A percentile compares a stretch with the other conserved stretches of the same genome.
phyloP scores from a whole-genome alignment of 2,329 filamentous ascomycete genomes.

The Colletotrichum horii region DNA sequence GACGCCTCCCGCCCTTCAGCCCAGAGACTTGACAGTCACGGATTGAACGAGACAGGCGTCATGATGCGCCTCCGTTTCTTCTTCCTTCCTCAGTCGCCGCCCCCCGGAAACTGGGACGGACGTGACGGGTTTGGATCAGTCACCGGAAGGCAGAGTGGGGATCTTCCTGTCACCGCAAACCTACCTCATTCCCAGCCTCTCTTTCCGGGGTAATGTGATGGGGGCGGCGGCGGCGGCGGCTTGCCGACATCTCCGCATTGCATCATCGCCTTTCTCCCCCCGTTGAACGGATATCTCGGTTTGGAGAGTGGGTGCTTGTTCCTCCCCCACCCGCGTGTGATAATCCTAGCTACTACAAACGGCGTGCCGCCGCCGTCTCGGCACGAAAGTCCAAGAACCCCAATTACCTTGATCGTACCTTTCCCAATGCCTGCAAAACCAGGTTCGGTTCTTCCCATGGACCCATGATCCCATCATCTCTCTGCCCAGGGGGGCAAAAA shows the following conservation, averaged over 20 bases:
- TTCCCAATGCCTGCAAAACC: not conserved
- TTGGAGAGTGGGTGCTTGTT: not conserved
- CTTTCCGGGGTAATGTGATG: slow-evolving; percentile 1
- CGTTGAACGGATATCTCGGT: not conserved
- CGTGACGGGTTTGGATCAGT: too few relatives aligned
- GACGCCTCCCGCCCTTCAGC: not conserved
- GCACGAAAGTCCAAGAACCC: not conserved
- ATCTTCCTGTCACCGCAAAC: not conserved
- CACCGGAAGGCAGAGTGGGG: not conserved
- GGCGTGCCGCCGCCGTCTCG: not conserved
- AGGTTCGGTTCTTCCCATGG: not conserved
- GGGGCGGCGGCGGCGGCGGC: not conserved
- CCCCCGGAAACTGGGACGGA: not conserved
- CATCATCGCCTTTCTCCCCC: slow-evolving; percentile 5
- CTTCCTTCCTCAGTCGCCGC: not conserved
- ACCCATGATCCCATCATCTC: not conserved
- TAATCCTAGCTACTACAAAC: not conserved
- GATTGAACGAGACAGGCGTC: slow-evolving; percentile 5
- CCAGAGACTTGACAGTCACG: not conserved
- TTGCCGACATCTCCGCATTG: slow-evolving; percentile 9
- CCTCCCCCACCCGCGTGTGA: not conserved
- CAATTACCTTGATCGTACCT: not conserved
- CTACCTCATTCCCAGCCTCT: slow-evolving; percentile 5
- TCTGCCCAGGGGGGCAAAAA: not conserved
- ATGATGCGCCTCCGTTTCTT: not conserved